A percentile compares a stretch with the other conserved stretches of the same genome.
phyloP scores from a whole-genome alignment of 805 yeast species.

The Metschnikowia rubicola region DNA sequence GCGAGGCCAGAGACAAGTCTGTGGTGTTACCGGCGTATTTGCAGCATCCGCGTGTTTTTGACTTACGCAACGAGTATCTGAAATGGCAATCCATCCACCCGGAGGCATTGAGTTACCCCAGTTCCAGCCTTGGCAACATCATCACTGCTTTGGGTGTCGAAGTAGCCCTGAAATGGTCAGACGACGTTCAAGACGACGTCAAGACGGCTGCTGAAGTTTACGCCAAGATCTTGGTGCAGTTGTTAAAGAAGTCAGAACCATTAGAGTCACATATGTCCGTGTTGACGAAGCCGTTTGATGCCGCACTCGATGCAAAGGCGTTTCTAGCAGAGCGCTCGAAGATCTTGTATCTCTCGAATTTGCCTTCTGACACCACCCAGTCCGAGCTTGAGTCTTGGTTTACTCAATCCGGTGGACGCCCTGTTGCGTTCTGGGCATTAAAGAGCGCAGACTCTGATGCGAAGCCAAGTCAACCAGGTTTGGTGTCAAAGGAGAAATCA shows the following conservation, averaged over 20 bases:
- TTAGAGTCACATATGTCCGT: conserved; percentile 52
- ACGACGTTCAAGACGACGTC: conserved; percentile 34
- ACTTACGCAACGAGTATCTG: conserved; percentile 66
- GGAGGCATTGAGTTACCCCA: conserved; percentile 40
- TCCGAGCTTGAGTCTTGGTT: conserved; percentile 90
- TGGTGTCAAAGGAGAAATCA: conserved; percentile 39
- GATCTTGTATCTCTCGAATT: conserved; percentile 73
- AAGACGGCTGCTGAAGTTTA: conserved; percentile 40
- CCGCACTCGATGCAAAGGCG: conserved; percentile 64
- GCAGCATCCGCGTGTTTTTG: conserved; percentile 74
- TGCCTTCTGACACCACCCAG: conserved; percentile 85
- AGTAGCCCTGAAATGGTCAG: conserved; percentile 28
- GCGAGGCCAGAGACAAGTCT: conserved; percentile 77
- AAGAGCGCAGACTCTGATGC: conserved; percentile 44
- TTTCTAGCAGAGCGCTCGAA: conserved; percentile 71
- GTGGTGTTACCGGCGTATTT: conserved; percentile 70
- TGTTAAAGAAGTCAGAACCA: conserved; percentile 47
- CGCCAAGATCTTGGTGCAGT: conserved; percentile 42
- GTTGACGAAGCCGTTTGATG: conserved; percentile 71
- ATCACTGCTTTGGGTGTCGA: conserved; percentile 47
- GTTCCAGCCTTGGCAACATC: conserved; percentile 36
- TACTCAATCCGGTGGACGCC: conserved; percentile 79
- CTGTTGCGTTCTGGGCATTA: conserved; percentile 86
- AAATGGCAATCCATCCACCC: conserved; percentile 67
- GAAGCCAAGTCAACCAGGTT: conserved; percentile 10